A percentile compares a stretch with the other conserved stretches of the same genome.
Evolutionary conservation across 495 filamentous ascomycete species (phyloP).

Genomic region (Amorphotheca resinae): DNA sequence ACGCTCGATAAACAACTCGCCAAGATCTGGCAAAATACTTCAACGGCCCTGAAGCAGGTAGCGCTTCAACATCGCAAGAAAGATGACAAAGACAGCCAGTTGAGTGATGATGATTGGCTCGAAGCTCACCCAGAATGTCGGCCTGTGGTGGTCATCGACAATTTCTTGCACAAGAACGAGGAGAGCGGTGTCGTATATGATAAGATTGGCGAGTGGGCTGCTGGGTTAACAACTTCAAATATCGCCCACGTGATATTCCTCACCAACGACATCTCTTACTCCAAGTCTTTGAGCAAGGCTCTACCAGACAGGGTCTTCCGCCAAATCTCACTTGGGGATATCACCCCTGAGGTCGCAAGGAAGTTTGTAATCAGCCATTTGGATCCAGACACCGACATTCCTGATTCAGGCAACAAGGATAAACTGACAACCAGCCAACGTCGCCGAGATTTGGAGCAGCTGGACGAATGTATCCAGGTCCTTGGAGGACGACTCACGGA

Average conservation of each 20-base stretch:
- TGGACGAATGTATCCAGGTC: conserved; percentile 69
- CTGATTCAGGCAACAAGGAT: conserved; percentile 23
- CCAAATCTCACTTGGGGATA: conserved; percentile 68
- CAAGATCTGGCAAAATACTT: conserved; percentile 86
- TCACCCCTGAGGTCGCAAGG: conserved; percentile 73
- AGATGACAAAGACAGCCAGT: conserved; percentile 54
- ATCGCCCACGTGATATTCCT: conserved; percentile 94
- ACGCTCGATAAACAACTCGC: conserved; percentile 81
- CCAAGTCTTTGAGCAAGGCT: conserved; percentile 75
- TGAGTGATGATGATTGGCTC: conserved; percentile 60
- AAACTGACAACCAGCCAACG: conserved; percentile 18
- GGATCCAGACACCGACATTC: conserved; percentile 34
- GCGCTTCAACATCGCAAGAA: conserved; percentile 57
- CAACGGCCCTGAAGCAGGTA: conserved; percentile 64
- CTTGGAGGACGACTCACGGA: conserved; percentile 88
- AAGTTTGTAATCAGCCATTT: conserved; percentile 81
- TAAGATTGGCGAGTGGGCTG: conserved; percentile 86
- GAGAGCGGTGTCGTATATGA: conserved; percentile 70
- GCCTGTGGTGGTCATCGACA: conserved; percentile 85
- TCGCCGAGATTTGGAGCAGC: conserved; percentile 39
- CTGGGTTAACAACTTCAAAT: conserved; percentile 74
- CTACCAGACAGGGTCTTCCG: conserved; percentile 87
- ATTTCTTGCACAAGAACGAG: conserved; percentile 73
- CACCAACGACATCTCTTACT: conserved; percentile 82
- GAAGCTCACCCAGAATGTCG: conserved; percentile 78